Base-by-base conservation (phyloP, 805 yeast species). In the Monosporozyma yasuniensis region DNA sequence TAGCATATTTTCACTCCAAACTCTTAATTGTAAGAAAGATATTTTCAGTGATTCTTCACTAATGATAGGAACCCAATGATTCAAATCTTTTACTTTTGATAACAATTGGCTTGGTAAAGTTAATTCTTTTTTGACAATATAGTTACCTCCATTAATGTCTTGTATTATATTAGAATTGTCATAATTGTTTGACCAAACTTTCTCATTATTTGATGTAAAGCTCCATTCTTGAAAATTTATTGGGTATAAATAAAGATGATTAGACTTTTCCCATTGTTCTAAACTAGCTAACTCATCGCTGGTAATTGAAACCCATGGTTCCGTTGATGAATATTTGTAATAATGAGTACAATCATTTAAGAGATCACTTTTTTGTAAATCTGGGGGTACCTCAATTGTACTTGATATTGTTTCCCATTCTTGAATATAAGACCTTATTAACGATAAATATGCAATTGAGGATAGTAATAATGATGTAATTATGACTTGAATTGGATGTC, bases 401-500 rank as follows among this genome's bases (percentile, higher is more conserved):
- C 49, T 52, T 5, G 56, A 54, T 65, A 59, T 63, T 67, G 51
- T 45, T 49, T 54, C 61, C 77, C 53, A 80, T 49, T 64, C 63
- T 34, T 54, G 74, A 45, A 77, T 69, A 64, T 82, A 84, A 52
- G 81, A 81, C 54, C 83, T 87, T 28, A 84, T 79, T 3, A 82
- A 76, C 3, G 90, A 76, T 52, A 90, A 73, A 64, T 90, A 91
- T 7, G 91, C 84, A 47, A 86, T 68, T 2, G 95, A 82, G 2
- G 95, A 95, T 42, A 87, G 63, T 44, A 90, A 68, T 14, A 93
- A 75, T 4, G 88, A 77, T 49, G 79, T 60, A 42, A 88, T 79
- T 47, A 91, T 80, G 47, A 88, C 78, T 66, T 90, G 97, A 55
- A 91, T 86, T 12, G 99, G 99, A 62, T 83, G 77, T 51, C 78